Base-by-base conservation (phyloP, 1,284 basidiomycete genomes). In the Fomitopsis palustris region DNA sequence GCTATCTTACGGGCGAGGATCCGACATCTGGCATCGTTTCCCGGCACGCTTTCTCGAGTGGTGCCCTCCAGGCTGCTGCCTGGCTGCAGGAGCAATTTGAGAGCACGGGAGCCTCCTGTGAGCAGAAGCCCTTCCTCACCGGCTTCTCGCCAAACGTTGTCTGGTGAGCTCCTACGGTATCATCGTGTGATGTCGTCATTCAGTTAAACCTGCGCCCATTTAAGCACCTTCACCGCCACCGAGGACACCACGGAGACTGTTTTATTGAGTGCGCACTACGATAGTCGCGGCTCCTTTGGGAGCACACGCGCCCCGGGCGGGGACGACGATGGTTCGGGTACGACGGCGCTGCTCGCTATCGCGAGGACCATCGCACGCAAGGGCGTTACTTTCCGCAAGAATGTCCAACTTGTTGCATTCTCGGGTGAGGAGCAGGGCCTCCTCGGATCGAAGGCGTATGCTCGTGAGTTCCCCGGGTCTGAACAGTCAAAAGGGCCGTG, bases 101-200 rank as follows among this genome's bases (percentile, higher is more conserved):
- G 73, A 75, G 75, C 4, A 84, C 86, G 0, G 93, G 93, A 3
- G 91, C 90, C 0, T 74, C 71, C 4, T 96, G 93, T 74, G 76
- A 82, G 63, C 77, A 92, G 37, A 79, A 80, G 64, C 68, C 75
- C 0, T 95, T 92, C 80, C 72, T 88, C 21, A 17, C 57, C 6
- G 92, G 90, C 14, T 94, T 93, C 68, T 80, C 90, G 7, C 93
- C 93, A 10, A 93, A 95, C 68, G 85, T 96, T 43, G 79, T 95
- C 61, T 95, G 93, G 88, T 88, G 66, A 38, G 76, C 64, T 19
- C 47, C 9, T 3, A 23, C 35, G 10, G 12, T 10, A 4, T 12
- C 10, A 8, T 29, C 53, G 23, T 14, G n/a, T 17, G 25, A 14
- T 27, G 9, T n/a, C 23, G 23, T 45, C 23, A 16, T 41, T 55